Conservation (phyloP, 1,284 basidiomycete genomes). For the Microbotryomycetes sp. region DNA sequence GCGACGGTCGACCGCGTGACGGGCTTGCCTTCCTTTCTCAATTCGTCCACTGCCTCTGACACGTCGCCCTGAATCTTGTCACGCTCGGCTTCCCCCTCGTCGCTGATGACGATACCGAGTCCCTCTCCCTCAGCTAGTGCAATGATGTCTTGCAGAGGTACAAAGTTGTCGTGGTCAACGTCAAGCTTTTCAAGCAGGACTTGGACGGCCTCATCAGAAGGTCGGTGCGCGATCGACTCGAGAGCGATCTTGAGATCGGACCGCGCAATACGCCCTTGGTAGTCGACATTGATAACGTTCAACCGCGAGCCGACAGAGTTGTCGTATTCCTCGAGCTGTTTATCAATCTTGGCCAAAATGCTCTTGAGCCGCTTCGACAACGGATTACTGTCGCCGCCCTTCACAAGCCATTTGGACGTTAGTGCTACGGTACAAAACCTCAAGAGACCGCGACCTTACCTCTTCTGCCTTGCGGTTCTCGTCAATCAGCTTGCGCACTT, state of each 20-base stretch:
- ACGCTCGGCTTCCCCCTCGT: conserved; percentile 62
- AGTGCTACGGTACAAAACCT: too few relatives aligned
- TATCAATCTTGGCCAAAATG: conserved; percentile 95
- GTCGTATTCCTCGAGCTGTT: conserved; percentile 88
- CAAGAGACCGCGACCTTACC: conserved; percentile 11
- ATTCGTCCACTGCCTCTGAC: conserved; percentile 8
- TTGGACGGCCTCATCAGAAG: conserved; percentile 82
- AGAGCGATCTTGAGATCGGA: conserved; percentile 85
- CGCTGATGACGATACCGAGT: conserved; percentile 36
- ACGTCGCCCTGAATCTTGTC: conserved; percentile 39
- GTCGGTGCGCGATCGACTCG: conserved; percentile 83
- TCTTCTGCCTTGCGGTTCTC: conserved; percentile 77
- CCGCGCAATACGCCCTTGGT: conserved; percentile 84
- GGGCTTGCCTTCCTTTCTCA: neutral
- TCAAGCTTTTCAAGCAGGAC: conserved; percentile 89
- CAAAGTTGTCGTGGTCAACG: conserved; percentile 90
- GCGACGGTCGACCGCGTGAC: conserved; percentile 12
- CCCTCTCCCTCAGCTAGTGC: conserved; percentile 42
- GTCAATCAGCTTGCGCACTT: conserved; percentile 80
- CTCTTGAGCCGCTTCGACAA: conserved; percentile 88
- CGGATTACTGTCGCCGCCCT: conserved; percentile 49
- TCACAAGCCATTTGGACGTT: too few relatives aligned
- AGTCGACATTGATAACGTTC: conserved; percentile 88
- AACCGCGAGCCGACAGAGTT: conserved; percentile 71
- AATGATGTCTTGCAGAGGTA: conserved; percentile 52